Evolutionary conservation across 2,329 filamentous ascomycete species (phyloP), one percentile per base, ranked within the genome.

Genomic region (Verticillium dahliae): DNA sequence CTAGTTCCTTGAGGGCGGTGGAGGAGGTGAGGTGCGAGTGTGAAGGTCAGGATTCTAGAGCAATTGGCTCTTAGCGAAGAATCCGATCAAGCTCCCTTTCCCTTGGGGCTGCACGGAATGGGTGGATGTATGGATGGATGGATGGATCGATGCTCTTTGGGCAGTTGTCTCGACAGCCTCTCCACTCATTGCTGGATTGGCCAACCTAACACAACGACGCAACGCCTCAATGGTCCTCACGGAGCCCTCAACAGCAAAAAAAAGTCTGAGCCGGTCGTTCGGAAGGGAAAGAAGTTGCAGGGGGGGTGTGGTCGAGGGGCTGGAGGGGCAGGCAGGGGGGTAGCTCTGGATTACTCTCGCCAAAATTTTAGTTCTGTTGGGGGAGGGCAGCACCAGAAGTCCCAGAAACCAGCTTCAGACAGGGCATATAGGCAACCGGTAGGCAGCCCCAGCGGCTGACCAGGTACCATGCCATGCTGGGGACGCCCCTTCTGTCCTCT

Each of bases 301-400:
- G 22, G 18, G 22, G 31, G 35, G 27, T 3, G 27, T 27, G 27
- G n/a, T n/a, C 33, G 35, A 37, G 55, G 55, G 55, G 33, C 34
- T 22, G 55, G 55, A 37, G 55, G 55, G 55, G 55, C 33, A 37
- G 13, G 34, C 13, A 27, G 57, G 57, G 38, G 57, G 45, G n/a
- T 22, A 27, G n/a, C 18, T 50, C 45, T 50, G 45, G 45, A 50
- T 22, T 50, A 54, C 33, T 52, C 58, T 61, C 68, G 69, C 65
- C 71, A 67, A 72, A 69, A 67, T 62, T 69, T 69, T 68, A 66
- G 63, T 66, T 70, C 68, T 73, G 72, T 71, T 73, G 72, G 72
- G 72, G 71, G 68, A 70, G 34, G n/a, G 54, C 54, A 35, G 27
- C 54, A 56, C 45, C 45, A 22, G 18, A 18, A 50, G 45, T 5